These are phyloP conservation scores for Starmerella sirachaensis DNA, from an alignment of 805 yeast species.

Conservation along the genomic window DNA sequence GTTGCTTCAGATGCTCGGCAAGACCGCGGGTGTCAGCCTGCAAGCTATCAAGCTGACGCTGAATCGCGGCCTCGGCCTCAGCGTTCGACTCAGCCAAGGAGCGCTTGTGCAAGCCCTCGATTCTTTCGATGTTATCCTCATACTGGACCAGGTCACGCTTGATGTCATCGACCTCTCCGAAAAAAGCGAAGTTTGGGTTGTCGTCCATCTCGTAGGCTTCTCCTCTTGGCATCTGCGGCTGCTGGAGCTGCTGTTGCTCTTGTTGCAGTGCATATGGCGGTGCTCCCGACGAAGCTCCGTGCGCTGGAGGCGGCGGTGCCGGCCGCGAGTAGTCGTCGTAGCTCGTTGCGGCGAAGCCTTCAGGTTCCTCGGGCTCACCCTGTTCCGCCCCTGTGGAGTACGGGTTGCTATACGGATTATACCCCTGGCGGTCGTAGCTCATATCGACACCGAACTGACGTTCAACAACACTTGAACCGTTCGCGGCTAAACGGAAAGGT, in stretches of 20 bases:
- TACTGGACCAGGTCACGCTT: constrained; percentile 60
- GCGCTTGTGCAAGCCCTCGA: constrained; percentile 58
- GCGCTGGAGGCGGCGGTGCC: constrained; percentile 1
- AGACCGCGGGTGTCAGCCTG: constrained; percentile 68
- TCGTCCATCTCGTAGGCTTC: constrained; percentile 21
- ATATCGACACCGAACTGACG: too few species aligned
- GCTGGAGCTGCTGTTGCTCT: constrained; percentile 9
- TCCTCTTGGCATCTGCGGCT: constrained; percentile 9
- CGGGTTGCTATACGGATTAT: constrained; percentile 17
- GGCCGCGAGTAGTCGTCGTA: constrained; percentile 16
- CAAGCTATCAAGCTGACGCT: constrained; percentile 65
- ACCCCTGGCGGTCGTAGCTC: constrained; percentile 11
- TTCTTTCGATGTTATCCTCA: constrained; percentile 53
- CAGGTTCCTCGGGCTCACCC: constrained; percentile 10
- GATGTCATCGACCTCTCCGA: constrained; percentile 55
- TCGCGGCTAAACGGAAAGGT: too few species aligned
- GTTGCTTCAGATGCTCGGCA: constrained; percentile 59
- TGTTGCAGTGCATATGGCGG: not conserved
- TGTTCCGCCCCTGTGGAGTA: constrained; percentile 6
- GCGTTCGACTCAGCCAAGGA: constrained; percentile 62
- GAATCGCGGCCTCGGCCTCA: constrained; percentile 54
- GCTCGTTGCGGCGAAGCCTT: constrained; percentile 17
- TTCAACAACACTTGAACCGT: too few species aligned
- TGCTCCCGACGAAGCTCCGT: not conserved
- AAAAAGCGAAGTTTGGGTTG: constrained; percentile 45